Conservation (phyloP, 371 early-diverging fungal genomes). For the Syncephalastrum racemosum region DNA sequence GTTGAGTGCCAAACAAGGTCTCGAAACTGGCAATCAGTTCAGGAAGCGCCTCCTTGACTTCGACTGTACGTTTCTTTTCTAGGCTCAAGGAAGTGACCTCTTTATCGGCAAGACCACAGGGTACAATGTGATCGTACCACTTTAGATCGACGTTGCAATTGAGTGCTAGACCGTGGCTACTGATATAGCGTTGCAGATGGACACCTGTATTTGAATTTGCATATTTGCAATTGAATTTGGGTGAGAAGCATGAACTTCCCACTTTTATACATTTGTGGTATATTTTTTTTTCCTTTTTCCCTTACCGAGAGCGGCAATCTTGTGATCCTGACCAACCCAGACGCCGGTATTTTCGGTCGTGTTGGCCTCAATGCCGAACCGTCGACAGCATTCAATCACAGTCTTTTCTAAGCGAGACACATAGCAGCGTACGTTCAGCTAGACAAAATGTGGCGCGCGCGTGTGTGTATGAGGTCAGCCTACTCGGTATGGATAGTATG, state of each 20-base stretch:
- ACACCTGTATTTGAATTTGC: constrained; percentile 66
- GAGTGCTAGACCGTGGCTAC: constrained; percentile 91
- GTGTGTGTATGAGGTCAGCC: neutral
- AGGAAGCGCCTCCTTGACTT: constrained; percentile 25
- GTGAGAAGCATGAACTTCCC: too few relatives aligned
- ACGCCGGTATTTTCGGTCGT: constrained; percentile 83
- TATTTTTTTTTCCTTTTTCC: too few relatives aligned
- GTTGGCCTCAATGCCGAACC: constrained; percentile 65
- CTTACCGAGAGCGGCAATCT: constrained; percentile 77
- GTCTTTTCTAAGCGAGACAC: constrained; percentile 78
- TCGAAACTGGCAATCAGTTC: constrained; percentile 31
- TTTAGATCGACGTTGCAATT: constrained; percentile 86
- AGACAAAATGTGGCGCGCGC: neutral
- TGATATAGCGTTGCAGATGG: constrained; percentile 88
- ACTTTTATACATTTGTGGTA: neutral
- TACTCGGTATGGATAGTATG: too few relatives aligned
- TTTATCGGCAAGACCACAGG: constrained; percentile 87
- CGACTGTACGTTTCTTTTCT: constrained; percentile 30
- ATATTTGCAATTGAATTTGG: too few relatives aligned
- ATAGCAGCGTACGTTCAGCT: constrained; percentile 77
- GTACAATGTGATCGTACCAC: constrained; percentile 88
- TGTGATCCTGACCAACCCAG: constrained; percentile 75
- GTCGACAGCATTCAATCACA: constrained; percentile 70
- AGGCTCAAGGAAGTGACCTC: constrained; percentile 71
- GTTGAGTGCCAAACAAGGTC: constrained; percentile 21